Conservation (phyloP, 768 basidiomycete species). For the Mycena galopus region DNA sequence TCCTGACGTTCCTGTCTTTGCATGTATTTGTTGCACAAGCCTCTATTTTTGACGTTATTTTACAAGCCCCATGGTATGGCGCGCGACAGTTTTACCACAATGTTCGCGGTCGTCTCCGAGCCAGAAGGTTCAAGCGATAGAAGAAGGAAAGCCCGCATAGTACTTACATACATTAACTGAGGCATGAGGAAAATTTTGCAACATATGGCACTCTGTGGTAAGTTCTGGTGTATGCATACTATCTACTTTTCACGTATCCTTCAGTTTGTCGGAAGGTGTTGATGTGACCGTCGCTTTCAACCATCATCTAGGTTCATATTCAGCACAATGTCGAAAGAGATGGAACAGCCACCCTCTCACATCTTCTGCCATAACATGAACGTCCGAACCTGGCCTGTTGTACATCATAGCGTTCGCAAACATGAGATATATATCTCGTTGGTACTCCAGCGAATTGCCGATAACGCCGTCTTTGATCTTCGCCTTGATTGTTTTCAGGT, state of each 20-base stretch:
- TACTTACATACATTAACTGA: not conserved
- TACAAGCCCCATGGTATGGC: no score
- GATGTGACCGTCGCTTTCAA: slow-evolving; percentile 76
- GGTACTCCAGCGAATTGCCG: slow-evolving; percentile 85
- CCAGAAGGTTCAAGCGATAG: not conserved
- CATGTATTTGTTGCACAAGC: no score
- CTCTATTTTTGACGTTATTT: no score
- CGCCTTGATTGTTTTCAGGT: slow-evolving; percentile 93
- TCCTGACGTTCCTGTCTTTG: no score
- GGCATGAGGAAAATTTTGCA: not conserved
- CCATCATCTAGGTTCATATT: slow-evolving; percentile 71
- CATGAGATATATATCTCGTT: slow-evolving; percentile 92
- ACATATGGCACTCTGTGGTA: not conserved
- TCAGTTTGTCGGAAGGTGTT: slow-evolving; percentile 83
- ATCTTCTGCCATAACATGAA: slow-evolving; percentile 93
- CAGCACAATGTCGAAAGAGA: not conserved
- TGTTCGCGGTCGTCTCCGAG: no score
- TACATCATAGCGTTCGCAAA: slow-evolving; percentile 99
- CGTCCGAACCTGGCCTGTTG: slow-evolving; percentile 87
- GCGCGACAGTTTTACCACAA: no score
- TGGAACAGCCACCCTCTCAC: slow-evolving; percentile 63
- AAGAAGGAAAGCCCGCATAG: not conserved
- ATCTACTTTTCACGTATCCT: slow-evolving; percentile 64
- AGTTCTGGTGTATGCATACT: no score
- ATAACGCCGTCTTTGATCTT: slow-evolving; percentile 88